phyloP scores from a whole-genome alignment of 192 early-diverging fungal genomes.

The Thoreauomyces humboldtii region DNA sequence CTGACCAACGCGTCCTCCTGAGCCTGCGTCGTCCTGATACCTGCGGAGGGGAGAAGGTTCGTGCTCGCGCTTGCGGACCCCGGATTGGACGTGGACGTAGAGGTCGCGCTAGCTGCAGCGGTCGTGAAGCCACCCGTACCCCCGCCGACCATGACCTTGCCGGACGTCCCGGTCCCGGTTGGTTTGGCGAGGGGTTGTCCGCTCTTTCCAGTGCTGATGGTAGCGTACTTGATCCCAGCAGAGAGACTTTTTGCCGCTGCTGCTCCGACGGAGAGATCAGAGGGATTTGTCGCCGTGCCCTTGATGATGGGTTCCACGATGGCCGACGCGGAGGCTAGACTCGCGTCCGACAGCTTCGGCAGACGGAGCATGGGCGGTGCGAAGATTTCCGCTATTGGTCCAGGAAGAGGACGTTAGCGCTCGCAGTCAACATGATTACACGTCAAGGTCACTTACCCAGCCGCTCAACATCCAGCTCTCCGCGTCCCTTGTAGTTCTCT shows the following conservation, averaged over 20 bases:
- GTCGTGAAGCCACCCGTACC: conserved; percentile 10
- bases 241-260: not conserved
- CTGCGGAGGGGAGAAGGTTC: not conserved
- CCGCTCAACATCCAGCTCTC: conserved; percentile 27
- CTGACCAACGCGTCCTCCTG: conserved; percentile 17
- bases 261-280: not conserved
- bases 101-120: not conserved
- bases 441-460: conserved; percentile 55
- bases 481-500: conserved; percentile 31
- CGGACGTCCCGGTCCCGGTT: not conserved
- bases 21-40: not conserved
- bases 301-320: not conserved
- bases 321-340: not conserved
- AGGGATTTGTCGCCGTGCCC: not conserved
- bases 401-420: no score
- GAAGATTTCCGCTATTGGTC: conserved; percentile 43
- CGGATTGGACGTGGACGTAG: not conserved
- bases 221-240: conserved; percentile 14
- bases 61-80: not conserved
- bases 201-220: conserved; percentile 2
- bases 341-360: conserved; percentile 11
- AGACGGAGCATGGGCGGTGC: conserved; percentile 38
- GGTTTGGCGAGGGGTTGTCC: not conserved
- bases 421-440: not conserved
- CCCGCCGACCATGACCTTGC: conserved; percentile 18